phyloP scores from a whole-genome alignment of 2,329 filamentous ascomycete species.

The Talaromyces sp. region DNA sequence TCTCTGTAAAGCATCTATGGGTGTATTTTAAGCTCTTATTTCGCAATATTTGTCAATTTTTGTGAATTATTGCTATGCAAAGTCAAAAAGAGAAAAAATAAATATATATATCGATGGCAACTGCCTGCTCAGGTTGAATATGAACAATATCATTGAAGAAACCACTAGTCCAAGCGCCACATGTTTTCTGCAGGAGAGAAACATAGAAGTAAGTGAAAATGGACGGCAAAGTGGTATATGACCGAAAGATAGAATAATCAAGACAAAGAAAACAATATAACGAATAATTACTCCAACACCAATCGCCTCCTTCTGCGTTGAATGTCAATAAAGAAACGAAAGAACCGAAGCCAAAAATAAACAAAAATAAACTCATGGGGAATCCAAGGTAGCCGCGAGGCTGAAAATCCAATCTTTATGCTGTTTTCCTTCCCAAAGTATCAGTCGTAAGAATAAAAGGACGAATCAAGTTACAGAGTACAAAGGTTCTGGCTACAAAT shows the following conservation, averaged over 20 bases:
- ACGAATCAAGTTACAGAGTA: conserved; percentile 11
- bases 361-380: conserved; percentile 1
- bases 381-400: conserved; percentile 21
- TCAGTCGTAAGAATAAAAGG: neutral
- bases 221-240: conserved; percentile 3
- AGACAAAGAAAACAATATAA: conserved; percentile 2
- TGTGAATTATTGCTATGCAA: no score
- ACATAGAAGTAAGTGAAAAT: neutral
- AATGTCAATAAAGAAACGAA: neutral
- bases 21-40: no score
- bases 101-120: neutral
- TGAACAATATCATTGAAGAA: neutral
- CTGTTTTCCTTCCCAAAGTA: conserved; percentile 20
- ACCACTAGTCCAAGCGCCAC: neutral
- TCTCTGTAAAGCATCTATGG: no score
- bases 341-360: neutral
- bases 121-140: neutral
- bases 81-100: no score
- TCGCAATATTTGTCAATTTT: no score
- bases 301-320: conserved; percentile 17
- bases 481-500: conserved; percentile 4
- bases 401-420: conserved; percentile 16
- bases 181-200: neutral
- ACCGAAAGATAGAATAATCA: conserved; percentile 3
- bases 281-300: conserved; percentile 18